A percentile compares a stretch with the other conserved stretches of the same genome.
phyloP scores from a whole-genome alignment of 2,329 filamentous ascomycete genomes.

The Xylariaceae sp. region DNA sequence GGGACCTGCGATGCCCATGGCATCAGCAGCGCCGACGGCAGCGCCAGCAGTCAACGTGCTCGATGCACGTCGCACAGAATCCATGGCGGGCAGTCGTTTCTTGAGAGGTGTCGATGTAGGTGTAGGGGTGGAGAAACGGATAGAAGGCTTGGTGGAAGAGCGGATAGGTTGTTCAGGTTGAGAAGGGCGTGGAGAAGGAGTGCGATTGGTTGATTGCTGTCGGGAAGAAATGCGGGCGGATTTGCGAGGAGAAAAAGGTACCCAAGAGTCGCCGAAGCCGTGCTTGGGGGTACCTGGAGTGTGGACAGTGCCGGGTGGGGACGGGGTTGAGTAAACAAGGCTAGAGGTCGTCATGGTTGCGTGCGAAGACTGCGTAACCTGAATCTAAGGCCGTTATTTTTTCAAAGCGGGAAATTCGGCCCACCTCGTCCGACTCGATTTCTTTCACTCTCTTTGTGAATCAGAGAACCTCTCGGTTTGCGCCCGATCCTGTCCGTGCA shows the following conservation, averaged over 20 bases:
- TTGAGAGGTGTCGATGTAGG: conserved; percentile 47
- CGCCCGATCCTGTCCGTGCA: not conserved
- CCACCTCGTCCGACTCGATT: conserved; percentile 3
- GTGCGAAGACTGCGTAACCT: conserved; percentile 7
- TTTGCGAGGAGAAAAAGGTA: conserved; percentile 68
- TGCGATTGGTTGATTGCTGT: conserved; percentile 50
- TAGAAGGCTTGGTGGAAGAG: conserved; percentile 18
- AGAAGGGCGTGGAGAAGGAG: conserved; percentile 45
- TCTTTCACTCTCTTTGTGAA: not conserved
- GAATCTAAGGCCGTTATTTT: conserved; percentile 1
- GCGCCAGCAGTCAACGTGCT: conserved; percentile 41
- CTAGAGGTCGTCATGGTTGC: conserved; percentile 34
- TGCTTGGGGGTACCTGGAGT: conserved; percentile 65
- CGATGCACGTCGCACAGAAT: conserved; percentile 44
- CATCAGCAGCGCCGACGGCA: conserved; percentile 39
- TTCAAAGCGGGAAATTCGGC: not conserved
- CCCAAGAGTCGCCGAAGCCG: conserved; percentile 63
- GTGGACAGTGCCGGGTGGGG: conserved; percentile 52
- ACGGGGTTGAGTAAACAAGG: conserved; percentile 50
- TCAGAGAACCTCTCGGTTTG: not conserved
- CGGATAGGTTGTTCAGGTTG: conserved; percentile 27
- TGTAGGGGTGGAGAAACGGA: conserved; percentile 39
- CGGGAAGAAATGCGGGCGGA: conserved; percentile 57
- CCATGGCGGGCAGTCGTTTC: conserved; percentile 44
- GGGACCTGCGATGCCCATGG: conserved; percentile 34